These are phyloP conservation scores for Talaromyces marneffei DNA, from an alignment of 2,329 filamentous ascomycete genomes.

Conservation along the genomic window DNA sequence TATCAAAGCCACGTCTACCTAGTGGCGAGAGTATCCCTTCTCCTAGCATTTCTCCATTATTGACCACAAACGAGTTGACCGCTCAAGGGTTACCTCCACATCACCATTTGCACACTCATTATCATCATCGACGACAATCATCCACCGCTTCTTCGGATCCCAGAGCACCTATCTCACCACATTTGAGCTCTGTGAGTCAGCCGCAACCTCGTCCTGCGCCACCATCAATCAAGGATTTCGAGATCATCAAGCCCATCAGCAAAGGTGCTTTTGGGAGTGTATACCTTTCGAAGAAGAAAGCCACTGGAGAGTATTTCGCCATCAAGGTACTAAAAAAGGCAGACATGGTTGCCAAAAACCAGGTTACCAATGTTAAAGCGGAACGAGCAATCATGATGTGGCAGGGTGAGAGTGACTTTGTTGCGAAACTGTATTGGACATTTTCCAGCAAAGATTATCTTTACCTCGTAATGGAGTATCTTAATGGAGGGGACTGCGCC, in stretches of 20 bases:
- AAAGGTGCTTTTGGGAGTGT: conserved; percentile 98
- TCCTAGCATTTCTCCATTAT: conserved; percentile 82
- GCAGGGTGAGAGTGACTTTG: conserved; percentile 98
- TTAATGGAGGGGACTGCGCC: conserved; percentile 95
- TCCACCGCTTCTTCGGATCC: conserved; percentile 68
- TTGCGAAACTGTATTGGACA: conserved; percentile 98
- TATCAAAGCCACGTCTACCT: conserved; percentile 70
- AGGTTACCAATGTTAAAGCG: conserved; percentile 97
- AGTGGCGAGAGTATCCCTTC: conserved; percentile 59
- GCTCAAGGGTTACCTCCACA: conserved; percentile 46
- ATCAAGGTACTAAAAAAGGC: conserved; percentile 99
- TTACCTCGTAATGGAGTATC: conserved; percentile 97
- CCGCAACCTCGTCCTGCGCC: conserved; percentile 83
- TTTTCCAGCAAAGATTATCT: conserved; percentile 99
- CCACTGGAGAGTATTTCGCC: conserved; percentile 94
- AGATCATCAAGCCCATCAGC: conserved; percentile 99
- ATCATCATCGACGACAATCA: conserved; percentile 82
- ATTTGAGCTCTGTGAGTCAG: conserved; percentile 69
- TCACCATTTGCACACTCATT: conserved; percentile 42
- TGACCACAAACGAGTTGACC: conserved; percentile 67
- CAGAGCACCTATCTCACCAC: conserved; percentile 72
- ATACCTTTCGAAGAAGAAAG: conserved; percentile 97
- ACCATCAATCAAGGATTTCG: conserved; percentile 97
- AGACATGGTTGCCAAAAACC: conserved; percentile 99
- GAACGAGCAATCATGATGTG: conserved; percentile 99